Evolutionary conservation across 768 basidiomycete species (phyloP).

Genomic region (Auricularia auricula-judae): DNA sequence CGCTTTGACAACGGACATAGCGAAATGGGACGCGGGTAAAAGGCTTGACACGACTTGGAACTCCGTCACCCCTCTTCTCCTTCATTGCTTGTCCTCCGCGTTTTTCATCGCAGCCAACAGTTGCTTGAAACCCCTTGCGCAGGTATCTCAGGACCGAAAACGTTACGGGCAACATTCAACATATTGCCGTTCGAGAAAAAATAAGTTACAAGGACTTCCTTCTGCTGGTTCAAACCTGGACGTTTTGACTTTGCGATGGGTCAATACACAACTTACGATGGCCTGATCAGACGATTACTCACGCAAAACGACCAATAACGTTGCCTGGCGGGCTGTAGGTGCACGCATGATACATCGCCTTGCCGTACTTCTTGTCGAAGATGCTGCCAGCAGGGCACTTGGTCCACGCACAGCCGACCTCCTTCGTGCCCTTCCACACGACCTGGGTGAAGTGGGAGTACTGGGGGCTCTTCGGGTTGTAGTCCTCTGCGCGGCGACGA

Average conservation of each 20-base stretch:
- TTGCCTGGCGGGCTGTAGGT: constrained; percentile 58
- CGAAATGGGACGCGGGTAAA: constrained; percentile 9
- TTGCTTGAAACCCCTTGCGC: too few species aligned
- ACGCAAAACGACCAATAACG: constrained; percentile 39
- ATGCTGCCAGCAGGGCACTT: constrained; percentile 32
- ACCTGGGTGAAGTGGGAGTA: constrained; percentile 53
- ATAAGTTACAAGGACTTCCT: too few species aligned
- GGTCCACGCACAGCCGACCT: constrained; percentile 46
- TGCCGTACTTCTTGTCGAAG: constrained; percentile 28
- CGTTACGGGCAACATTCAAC: too few species aligned
- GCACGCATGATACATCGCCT: constrained; percentile 48
- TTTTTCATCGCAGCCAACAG: too few species aligned
- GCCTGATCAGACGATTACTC: too few species aligned
- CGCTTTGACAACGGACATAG: constrained; percentile 29
- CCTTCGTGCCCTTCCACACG: constrained; percentile 49
- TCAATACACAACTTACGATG: too few species aligned
- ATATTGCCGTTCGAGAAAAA: too few species aligned
- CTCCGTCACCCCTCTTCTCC: not conserved
- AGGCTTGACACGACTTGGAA: not conserved
- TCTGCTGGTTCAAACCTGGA: not conserved
- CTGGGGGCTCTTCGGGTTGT: constrained; percentile 32
- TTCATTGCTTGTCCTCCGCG: too few species aligned
- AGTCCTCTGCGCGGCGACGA: constrained; percentile 12
- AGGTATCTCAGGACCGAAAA: too few species aligned
- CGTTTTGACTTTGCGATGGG: constrained; percentile 1